Percentiles rank a stretch among this genome's conserved stretches.
Evolutionary conservation across 305 asterid genomes (phyloP).

Genomic region (Solanum aculeatissimum): DNA sequence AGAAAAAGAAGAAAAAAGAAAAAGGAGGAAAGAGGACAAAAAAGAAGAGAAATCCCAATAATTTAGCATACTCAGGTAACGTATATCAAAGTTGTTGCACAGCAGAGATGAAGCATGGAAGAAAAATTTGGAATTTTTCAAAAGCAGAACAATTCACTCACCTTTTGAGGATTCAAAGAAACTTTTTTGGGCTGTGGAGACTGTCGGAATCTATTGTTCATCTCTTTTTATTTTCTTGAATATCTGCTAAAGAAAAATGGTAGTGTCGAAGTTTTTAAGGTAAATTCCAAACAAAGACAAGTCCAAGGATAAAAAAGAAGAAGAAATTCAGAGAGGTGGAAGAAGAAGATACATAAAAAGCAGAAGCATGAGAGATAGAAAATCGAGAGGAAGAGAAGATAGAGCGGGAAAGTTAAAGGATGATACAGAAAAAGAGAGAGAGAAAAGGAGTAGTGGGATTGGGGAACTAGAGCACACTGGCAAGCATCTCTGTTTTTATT

Average conservation of each 20-base stretch:
- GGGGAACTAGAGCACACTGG: constrained; percentile 14
- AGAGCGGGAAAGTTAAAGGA: neutral
- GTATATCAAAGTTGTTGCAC: neutral
- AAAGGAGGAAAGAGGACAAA: neutral
- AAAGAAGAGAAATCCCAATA: neutral
- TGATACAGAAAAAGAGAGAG: neutral
- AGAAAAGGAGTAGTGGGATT: neutral
- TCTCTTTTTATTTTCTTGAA: constrained; percentile 13
- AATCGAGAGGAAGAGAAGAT: neutral
- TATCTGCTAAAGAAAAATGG: neutral
- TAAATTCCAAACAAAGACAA: neutral
- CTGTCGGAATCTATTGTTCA: constrained; percentile 27
- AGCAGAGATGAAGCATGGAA: neutral
- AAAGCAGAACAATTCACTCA: constrained; percentile 26
- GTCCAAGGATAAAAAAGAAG: neutral
- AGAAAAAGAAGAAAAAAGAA: neutral
- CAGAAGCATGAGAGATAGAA: neutral
- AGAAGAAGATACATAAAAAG: neutral
- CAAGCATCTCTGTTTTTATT: constrained; percentile 18
- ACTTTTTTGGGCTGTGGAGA: constrained; percentile 33
- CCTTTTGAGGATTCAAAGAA: constrained; percentile 48
- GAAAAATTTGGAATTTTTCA: neutral
- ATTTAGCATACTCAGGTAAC: neutral
- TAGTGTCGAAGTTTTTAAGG: neutral
- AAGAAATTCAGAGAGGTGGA: constrained; percentile 12